Evolutionary conservation across 192 early-diverging fungal genomes (phyloP), one percentile per base, ranked within the genome.

Genomic region (Chytriomyces sp.): DNA sequence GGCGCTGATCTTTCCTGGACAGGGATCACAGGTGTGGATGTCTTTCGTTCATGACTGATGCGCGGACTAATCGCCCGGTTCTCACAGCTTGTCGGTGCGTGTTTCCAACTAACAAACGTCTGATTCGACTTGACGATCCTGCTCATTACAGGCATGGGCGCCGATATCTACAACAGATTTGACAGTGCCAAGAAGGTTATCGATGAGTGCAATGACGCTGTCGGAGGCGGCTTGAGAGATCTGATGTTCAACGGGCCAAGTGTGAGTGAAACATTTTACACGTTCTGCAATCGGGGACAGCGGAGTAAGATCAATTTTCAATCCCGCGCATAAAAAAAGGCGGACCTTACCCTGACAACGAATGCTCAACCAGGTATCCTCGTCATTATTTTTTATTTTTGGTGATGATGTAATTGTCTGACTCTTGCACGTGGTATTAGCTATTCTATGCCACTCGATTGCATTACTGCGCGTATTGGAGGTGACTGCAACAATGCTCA

Each of bases 201-300:
- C 76, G 95, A 97, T 64, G 94, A 96, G 77, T 93, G 88, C n/a
- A 93, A 98, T 67, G 92, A 93, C 7, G 91, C 87, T n/a, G 82
- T 98, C 1, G 92, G 90, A 7, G 87, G 88, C 44, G 79, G 79
- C 7, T 79, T 98, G 49, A 90, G 88, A 75, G 72, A 86, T 45
- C 84, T 97, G 61, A 96, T 97, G 89, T 97, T 98, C 84, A 84
- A 92, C 35, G 97, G 97, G 45, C 91, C 92, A 63, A 89, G 87
- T 70, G 86, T 91, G 78, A 10, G 68, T 11, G 35, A 6, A 18
- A 44, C 46, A 43, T 23, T 71, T 71, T 45, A 49, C 24, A 35
- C 35, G 35, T 35, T 35, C 35, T 35, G 35, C 35, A 35, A 35
- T 35, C 35, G 3, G 35, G 35, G 35, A 35, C 35, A 35, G 35